Base-by-base conservation (phyloP, 139 green algal genomes). In the Axilococcus clingmanii region DNA sequence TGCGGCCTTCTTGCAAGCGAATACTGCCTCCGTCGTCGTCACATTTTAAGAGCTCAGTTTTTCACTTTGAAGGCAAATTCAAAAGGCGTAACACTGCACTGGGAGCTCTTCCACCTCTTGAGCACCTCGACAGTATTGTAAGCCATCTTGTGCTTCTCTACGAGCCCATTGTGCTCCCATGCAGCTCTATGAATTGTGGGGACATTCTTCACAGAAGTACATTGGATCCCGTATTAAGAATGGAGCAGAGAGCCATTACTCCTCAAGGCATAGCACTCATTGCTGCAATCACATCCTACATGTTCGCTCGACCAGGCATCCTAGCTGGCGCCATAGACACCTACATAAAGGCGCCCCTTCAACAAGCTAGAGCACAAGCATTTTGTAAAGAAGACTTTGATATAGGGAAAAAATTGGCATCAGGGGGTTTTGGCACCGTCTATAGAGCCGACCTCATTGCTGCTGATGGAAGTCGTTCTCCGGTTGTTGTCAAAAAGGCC, bases 351-450 rank as follows among this genome's bases (percentile, higher is more conserved):
- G 71, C 70, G 4, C 74, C 76, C 7, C 52, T 90, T 29, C 64
- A 83, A 50, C 57, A 70, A 9, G 9, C 43, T 12, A 29, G 30
- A 22, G 19, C 59, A 24, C 15, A 48, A 15, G 27, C 7, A 19
- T 36, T 32, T 19, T 34, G 46, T 55, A 62, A 20, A 29, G 40
- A 55, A n/a, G 63, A 71, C 19, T 63, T 71, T 27, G 41, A 38
- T 7, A 56, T 71, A 27, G 63, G 57, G 3, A 43, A 32, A 22
- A 71, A 71, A 44, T 22, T 71, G 25, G 91, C 82, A 27, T 66
- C 75, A 3, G 91, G 91, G 28, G 91, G 82, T 2, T 98, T 97
- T 77, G 91, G 91, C 29, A 84, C 75, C 4, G 91, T 98, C 28
- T 98, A 85, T 67, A 68, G 57, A 8, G 89, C 65, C 7, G 55